A percentile compares a stretch with the other conserved stretches of the same genome.
Conservation (phyloP, 306 rosid genomes). For the Gillenia trifoliata region DNA sequence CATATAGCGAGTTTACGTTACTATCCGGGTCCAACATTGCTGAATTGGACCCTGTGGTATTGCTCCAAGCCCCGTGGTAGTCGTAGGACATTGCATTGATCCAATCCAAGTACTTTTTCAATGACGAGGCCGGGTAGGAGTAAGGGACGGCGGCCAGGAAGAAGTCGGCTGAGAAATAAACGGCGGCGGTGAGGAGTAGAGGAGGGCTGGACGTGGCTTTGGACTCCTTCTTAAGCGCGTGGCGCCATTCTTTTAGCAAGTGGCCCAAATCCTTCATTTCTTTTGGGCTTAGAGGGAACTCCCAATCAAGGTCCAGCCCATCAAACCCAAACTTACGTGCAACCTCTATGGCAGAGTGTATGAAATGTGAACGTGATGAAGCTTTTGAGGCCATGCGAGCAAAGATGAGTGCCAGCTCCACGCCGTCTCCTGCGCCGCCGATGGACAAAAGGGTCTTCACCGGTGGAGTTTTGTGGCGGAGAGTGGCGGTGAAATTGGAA, state of each 20-base stretch:
- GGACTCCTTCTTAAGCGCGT: constrained; percentile 28
- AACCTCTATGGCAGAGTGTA: constrained; percentile 43
- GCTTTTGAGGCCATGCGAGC: constrained; percentile 34
- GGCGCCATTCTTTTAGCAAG: constrained; percentile 37
- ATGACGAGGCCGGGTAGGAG: constrained; percentile 34
- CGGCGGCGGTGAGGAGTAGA: constrained; percentile 58
- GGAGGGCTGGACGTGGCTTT: constrained; percentile 16
- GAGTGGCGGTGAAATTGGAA: constrained; percentile 38
- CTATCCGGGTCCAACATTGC: constrained; percentile 44
- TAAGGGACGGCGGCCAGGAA: constrained; percentile 13
- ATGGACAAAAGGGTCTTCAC: constrained; percentile 46
- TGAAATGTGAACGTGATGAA: constrained; percentile 50
- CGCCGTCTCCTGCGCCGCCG: constrained; percentile 39
- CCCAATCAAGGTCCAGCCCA: constrained; percentile 76
- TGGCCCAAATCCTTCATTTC: constrained; percentile 41
- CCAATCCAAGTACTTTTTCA: constrained; percentile 51
- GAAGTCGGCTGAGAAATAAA: constrained; percentile 49
- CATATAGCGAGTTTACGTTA: constrained; percentile 29
- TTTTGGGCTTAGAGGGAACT: constrained; percentile 40
- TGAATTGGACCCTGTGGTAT: constrained; percentile 38
- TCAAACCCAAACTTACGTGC: constrained; percentile 59
- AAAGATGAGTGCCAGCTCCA: constrained; percentile 9
- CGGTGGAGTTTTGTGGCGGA: constrained; percentile 25
- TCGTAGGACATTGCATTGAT: constrained; percentile 61
- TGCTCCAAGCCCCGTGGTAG: constrained; percentile 50